phyloP scores from a whole-genome alignment of 306 rosid genomes.

The Comarum palustre region DNA sequence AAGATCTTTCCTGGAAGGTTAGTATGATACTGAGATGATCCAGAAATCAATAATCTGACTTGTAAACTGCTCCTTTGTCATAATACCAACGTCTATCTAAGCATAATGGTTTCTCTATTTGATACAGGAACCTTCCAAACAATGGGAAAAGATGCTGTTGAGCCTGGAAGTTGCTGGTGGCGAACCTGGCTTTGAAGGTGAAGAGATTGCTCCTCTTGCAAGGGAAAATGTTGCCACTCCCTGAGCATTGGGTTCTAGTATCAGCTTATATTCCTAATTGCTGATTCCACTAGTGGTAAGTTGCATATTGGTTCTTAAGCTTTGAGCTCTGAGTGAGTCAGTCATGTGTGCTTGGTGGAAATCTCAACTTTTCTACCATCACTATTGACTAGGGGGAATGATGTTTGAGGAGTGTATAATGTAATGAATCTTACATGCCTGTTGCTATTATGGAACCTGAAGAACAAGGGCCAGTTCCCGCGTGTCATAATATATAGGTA shows the following conservation, averaged over 20 bases:
- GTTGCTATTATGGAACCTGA: not conserved
- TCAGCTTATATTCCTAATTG: not conserved
- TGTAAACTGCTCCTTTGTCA: not conserved
- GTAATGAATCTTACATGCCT: not conserved
- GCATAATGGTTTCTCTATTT: slow-evolving; percentile 12
- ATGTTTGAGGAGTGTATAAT: not conserved
- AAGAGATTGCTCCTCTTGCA: slow-evolving; percentile 78
- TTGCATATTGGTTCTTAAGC: slow-evolving; percentile 3
- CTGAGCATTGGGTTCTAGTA: slow-evolving; percentile 29
- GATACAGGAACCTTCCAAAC: slow-evolving; percentile 72
- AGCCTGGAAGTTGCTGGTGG: slow-evolving; percentile 62
- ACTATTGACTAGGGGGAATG: not conserved
- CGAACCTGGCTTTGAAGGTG: slow-evolving; percentile 63
- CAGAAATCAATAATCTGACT: not conserved
- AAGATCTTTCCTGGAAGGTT: slow-evolving; percentile 55
- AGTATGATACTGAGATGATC: not conserved
- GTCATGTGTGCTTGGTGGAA: slow-evolving; percentile 8
- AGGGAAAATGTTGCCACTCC: slow-evolving; percentile 75
- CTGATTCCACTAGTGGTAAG: not conserved
- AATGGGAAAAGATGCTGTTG: slow-evolving; percentile 70
- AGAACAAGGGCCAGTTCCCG: not conserved
- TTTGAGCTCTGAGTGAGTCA: slow-evolving; percentile 6
- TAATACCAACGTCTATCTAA: not conserved
- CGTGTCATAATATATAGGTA: not conserved
- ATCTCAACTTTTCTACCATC: not conserved